Percentiles rank a stretch among this genome's conserved stretches.
phyloP scores from a whole-genome alignment of 257 asterid species.

The Solanum pennellii region DNA sequence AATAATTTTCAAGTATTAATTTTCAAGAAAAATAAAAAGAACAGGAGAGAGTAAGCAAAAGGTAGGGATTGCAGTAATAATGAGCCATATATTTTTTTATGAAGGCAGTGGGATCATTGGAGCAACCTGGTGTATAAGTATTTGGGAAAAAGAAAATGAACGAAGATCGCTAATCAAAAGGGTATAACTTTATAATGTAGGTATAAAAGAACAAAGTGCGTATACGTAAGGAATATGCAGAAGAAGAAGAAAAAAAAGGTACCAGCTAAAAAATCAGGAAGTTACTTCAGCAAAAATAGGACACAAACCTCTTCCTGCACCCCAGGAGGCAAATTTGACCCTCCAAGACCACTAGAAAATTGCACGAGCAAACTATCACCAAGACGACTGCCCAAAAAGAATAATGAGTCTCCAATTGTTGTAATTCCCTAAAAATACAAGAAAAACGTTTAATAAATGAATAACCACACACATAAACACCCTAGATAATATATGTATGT shows the following conservation, averaged over 20 bases:
- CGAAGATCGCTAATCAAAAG: background rate
- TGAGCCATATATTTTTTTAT: background rate
- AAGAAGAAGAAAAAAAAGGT: background rate
- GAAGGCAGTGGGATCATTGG: background rate
- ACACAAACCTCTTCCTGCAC: constrained; percentile 72
- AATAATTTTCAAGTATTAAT: background rate
- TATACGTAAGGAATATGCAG: background rate
- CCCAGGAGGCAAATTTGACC: constrained; percentile 48
- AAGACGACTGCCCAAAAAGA: constrained; percentile 92
- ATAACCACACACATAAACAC: background rate
- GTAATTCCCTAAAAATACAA: constrained; percentile 50
- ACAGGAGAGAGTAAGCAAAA: background rate
- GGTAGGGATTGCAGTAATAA: background rate
- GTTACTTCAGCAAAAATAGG: constrained; percentile 4
- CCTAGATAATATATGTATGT: background rate
- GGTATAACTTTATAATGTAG: background rate
- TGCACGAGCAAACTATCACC: constrained; percentile 98
- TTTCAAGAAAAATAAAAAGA: background rate
- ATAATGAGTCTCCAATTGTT: constrained; percentile 76
- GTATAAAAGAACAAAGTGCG: background rate
- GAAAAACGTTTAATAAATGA: background rate
- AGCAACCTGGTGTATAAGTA: background rate
- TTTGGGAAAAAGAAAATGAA: background rate
- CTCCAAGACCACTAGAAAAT: constrained; percentile 67
- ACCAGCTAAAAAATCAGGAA: constrained; percentile 3